Percentiles rank a stretch among this genome's conserved stretches.
Evolutionary conservation across 169 alveolate species (phyloP).

Genomic region (Eimeria sp.): DNA sequence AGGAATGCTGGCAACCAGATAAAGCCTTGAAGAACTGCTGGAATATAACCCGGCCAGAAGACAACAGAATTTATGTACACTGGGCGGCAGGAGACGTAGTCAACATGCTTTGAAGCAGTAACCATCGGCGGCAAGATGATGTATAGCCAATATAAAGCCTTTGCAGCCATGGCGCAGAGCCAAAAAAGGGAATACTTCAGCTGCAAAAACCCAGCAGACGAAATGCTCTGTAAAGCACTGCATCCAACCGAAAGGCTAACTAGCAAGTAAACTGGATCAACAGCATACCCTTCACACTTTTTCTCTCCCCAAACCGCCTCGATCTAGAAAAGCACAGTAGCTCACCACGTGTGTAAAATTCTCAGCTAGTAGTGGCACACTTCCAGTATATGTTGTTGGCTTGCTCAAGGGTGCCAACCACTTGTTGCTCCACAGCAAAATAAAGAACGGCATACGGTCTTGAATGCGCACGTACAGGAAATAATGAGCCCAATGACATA

Average conservation of each 20-base stretch:
- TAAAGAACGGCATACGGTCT: slow-evolving; percentile 75
- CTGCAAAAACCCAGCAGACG: slow-evolving; percentile 40
- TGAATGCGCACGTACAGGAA: slow-evolving; percentile 69
- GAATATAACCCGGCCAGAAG: slow-evolving; percentile 46
- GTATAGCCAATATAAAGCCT: slow-evolving; percentile 68
- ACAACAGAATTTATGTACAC: slow-evolving; percentile 35
- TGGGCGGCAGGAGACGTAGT: slow-evolving; percentile 70
- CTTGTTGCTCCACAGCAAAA: slow-evolving; percentile 71
- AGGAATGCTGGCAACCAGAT: slow-evolving; percentile 79
- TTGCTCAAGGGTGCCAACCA: slow-evolving; percentile 41
- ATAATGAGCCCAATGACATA: slow-evolving; percentile 71
- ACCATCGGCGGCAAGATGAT: slow-evolving; percentile 60
- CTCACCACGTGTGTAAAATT: slow-evolving; percentile 79
- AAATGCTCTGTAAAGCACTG: neutral
- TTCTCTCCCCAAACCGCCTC: neutral
- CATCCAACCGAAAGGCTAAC: neutral
- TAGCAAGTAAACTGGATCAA: neutral
- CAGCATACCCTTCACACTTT: neutral
- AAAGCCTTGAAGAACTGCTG: slow-evolving; percentile 36
- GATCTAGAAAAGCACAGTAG: neutral
- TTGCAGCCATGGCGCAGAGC: slow-evolving; percentile 45
- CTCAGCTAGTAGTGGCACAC: slow-evolving; percentile 75
- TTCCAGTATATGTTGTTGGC: slow-evolving; percentile 80
- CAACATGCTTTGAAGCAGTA: slow-evolving; percentile 77
- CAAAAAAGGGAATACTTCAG: slow-evolving; percentile 64